phyloP scores from a whole-genome alignment of 2,329 filamentous ascomycete species.

The Pleomassaria siparia region DNA sequence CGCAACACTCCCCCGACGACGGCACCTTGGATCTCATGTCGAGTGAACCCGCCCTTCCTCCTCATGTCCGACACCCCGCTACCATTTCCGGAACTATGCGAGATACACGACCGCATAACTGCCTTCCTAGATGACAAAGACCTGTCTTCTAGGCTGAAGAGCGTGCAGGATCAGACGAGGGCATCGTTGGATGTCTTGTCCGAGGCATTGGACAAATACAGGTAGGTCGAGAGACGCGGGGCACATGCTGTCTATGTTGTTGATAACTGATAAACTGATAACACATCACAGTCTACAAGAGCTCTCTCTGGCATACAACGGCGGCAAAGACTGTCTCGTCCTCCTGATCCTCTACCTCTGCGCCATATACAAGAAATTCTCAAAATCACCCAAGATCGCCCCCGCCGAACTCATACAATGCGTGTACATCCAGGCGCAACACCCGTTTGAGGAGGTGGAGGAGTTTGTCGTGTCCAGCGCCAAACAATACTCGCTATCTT shows the following conservation, averaged over 20 bases:
- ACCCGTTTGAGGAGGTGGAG: constrained; percentile 86
- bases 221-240: constrained; percentile 53
- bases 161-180: constrained; percentile 73
- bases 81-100: constrained; percentile 50
- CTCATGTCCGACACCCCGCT: constrained; percentile 48
- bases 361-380: constrained; percentile 49
- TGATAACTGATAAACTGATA: no score
- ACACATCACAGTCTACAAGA: constrained; percentile 63
- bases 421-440: constrained; percentile 83
- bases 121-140: constrained; percentile 66
- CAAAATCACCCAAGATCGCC: constrained; percentile 32
- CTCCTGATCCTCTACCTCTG: constrained; percentile 85
- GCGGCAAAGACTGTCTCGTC: constrained; percentile 96
- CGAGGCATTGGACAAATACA: constrained; percentile 74
- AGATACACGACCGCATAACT: constrained; percentile 62
- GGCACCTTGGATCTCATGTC: constrained; percentile 32
- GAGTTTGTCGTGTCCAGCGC: constrained; percentile 73
- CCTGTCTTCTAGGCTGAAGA: constrained; percentile 58
- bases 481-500: constrained; percentile 70
- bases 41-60: constrained; percentile 28
- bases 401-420: constrained; percentile 62
- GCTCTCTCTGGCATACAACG: constrained; percentile 92
- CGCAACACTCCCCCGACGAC: background rate
- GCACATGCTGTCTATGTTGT: background rate
- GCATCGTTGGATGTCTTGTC: constrained; percentile 72